A percentile compares a stretch with the other conserved stretches of the same genome.
These are phyloP conservation scores for Skeletonema costatum DNA, from an alignment of 108 stramenopile genomes.

Conservation along the genomic window DNA sequence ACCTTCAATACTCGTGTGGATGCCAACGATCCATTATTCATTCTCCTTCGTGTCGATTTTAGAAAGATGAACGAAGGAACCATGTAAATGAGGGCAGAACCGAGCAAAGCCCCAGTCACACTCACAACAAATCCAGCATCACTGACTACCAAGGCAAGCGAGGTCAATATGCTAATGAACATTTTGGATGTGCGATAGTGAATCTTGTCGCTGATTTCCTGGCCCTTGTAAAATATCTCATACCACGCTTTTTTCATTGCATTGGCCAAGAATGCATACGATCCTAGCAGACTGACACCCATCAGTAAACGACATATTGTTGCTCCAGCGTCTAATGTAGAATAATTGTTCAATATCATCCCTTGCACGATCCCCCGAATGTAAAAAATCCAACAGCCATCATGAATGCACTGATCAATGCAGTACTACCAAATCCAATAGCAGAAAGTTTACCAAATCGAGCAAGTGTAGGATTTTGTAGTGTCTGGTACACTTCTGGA, in stretches of 20 bases:
- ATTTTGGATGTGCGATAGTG: conserved; percentile 34
- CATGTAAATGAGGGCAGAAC: conserved; percentile 85
- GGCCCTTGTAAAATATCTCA: conserved; percentile 26
- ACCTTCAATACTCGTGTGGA: conserved; percentile 22
- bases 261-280: conserved; percentile 82
- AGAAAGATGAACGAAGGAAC: conserved; percentile 85
- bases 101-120: conserved; percentile 87
- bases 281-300: conserved; percentile 77
- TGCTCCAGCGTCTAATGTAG: conserved; percentile 76
- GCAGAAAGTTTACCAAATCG: conserved; percentile 59
- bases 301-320: conserved; percentile 83
- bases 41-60: conserved; percentile 40
- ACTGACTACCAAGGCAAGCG: conserved; percentile 61
- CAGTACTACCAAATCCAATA: conserved; percentile 63
- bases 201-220: conserved; percentile 33
- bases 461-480: conserved; percentile 50
- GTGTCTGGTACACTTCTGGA: conserved; percentile 83
- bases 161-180: conserved; percentile 61
- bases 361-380: conserved; percentile 80
- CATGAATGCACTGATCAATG: conserved; percentile 63
- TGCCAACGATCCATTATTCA: conserved; percentile 20
- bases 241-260: conserved; percentile 52
- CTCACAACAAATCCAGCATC: conserved; percentile 93
- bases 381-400: conserved; percentile 89
- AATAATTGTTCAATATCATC: conserved; percentile 94